These are phyloP conservation scores for Cyberlindnera maritima DNA, from an alignment of 805 yeast species.

Conservation along the genomic window DNA sequence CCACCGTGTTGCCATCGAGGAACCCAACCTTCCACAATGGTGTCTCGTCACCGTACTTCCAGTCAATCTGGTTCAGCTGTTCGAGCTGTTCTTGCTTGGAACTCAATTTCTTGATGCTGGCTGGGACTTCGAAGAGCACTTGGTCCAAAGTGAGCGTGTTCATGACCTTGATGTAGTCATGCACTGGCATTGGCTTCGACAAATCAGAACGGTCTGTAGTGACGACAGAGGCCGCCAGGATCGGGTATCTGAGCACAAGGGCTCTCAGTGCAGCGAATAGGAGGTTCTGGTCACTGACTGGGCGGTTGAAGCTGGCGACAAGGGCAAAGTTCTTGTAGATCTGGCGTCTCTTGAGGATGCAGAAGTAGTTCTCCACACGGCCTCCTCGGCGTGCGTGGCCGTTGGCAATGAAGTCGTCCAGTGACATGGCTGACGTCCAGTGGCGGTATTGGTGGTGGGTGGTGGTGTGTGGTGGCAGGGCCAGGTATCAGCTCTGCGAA, in stretches of 20 bases:
- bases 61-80: conserved; percentile 12
- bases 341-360: conserved; percentile 16
- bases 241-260: conserved; percentile 20
- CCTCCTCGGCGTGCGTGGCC: conserved; percentile 26
- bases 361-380: conserved; percentile 24
- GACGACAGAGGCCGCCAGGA: conserved; percentile 15
- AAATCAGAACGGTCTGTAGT: conserved; percentile 20
- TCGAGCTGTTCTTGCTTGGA: conserved; percentile 6
- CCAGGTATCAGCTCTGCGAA: no score
- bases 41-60: conserved; percentile 17
- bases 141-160: conserved; percentile 15
- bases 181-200: conserved; percentile 12
- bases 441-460: background rate
- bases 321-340: conserved; percentile 22
- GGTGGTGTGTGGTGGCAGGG: background rate
- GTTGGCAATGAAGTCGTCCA: conserved; percentile 4
- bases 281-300: conserved; percentile 6
- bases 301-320: conserved; percentile 12
- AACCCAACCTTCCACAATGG: conserved; percentile 20
- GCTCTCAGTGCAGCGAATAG: conserved; percentile 10
- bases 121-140: conserved; percentile 14
- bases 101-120: background rate
- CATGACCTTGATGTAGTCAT: conserved; percentile 21
- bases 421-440: background rate
- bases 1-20: conserved; percentile 18